phyloP scores from a whole-genome alignment of 192 early-diverging fungal species.

The Backusella australiensis region DNA sequence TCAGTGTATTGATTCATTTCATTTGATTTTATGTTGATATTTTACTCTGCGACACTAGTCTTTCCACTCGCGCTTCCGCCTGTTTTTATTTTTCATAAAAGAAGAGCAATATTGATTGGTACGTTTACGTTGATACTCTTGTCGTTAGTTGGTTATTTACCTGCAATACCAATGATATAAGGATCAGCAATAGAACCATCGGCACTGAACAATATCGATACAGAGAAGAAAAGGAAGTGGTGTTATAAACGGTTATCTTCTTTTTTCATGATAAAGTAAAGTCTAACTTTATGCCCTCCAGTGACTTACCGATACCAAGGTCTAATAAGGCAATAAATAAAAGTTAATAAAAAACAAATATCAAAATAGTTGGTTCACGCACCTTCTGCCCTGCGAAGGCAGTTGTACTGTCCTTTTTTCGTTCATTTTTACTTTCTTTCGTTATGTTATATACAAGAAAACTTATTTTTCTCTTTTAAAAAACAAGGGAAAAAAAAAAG shows the following conservation, averaged over 20 bases:
- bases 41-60: constrained; percentile 71
- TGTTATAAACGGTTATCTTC: not conserved
- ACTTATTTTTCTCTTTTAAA: not conserved
- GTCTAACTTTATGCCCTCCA: not conserved
- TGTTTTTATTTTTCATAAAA: constrained; percentile 7
- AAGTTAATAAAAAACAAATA: not conserved
- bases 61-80: constrained; percentile 83
- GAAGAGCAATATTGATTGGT: not conserved
- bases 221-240: not conserved
- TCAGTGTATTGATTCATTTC: not conserved
- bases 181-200: constrained; percentile 64
- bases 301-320: not conserved
- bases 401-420: not conserved
- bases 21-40: not conserved
- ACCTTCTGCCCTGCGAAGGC: not conserved
- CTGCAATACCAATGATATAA: constrained; percentile 76
- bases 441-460: not conserved
- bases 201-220: constrained; percentile 19
- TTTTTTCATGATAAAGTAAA: not conserved
- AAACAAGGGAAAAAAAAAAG: not conserved
- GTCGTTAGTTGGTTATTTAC: constrained; percentile 25
- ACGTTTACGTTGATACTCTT: not conserved
- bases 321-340: not conserved
- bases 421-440: not conserved
- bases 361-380: not conserved